These are phyloP conservation scores for Pholiota adiposa DNA, from an alignment of 1,284 basidiomycete genomes.

Conservation along the genomic window DNA sequence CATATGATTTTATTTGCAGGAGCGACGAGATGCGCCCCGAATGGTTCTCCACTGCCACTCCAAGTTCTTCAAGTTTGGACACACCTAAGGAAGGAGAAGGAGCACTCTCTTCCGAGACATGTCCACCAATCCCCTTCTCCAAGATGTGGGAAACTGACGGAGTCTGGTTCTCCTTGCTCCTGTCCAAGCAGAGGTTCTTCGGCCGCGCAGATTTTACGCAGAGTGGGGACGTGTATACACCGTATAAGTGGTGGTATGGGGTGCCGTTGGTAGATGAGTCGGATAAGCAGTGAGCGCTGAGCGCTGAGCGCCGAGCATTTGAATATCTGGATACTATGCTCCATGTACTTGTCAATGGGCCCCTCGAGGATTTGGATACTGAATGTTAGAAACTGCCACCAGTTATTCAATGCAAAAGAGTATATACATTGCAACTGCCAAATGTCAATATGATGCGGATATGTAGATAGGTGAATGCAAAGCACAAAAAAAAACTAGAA, in stretches of 20 bases:
- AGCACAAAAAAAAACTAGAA: constrained; percentile 4
- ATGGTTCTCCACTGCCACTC: constrained; percentile 53
- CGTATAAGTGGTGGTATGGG: constrained; percentile 62
- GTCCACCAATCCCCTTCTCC: constrained; percentile 50
- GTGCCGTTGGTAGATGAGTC: background rate
- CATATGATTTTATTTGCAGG: constrained; percentile 34
- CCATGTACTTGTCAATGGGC: too few relatives aligned
- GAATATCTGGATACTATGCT: too few relatives aligned
- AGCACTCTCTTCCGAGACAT: too few relatives aligned
- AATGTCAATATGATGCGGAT: background rate
- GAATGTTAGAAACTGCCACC: too few relatives aligned
- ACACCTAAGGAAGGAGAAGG: background rate
- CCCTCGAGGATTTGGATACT: too few relatives aligned
- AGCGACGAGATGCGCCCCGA: constrained; percentile 73
- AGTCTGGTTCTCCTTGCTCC: constrained; percentile 64
- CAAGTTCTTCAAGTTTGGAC: background rate
- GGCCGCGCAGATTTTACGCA: constrained; percentile 61
- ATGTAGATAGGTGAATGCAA: too few relatives aligned
- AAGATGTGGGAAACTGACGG: constrained; percentile 69
- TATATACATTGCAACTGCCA: background rate
- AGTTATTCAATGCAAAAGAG: too few relatives aligned
- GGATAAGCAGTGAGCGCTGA: too few relatives aligned
- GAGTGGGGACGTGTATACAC: constrained; percentile 38
- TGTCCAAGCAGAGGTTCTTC: constrained; percentile 50
- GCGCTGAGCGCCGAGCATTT: too few relatives aligned